Conservation (phyloP, 495 filamentous ascomycete genomes). For the Hyaloscypha finlandica region DNA sequence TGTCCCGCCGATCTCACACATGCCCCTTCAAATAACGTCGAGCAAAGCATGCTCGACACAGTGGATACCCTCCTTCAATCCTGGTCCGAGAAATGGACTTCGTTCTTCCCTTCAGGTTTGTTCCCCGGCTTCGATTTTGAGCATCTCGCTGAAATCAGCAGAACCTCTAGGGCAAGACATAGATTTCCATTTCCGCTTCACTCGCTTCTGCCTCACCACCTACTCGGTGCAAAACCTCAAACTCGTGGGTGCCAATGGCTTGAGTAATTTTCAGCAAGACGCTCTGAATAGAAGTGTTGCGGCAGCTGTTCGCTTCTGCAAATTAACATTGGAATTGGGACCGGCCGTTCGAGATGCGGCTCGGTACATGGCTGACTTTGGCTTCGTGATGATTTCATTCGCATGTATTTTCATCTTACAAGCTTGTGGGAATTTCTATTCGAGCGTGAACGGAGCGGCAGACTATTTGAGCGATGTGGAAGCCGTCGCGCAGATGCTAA, state of each 20-base stretch:
- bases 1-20: background rate
- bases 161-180: background rate
- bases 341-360: background rate
- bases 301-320: background rate
- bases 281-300: background rate
- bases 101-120: background rate
- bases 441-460: background rate
- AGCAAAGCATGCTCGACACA: background rate
- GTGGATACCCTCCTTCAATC: constrained; percentile 8
- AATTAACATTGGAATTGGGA: background rate
- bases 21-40: background rate
- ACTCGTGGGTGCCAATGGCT: background rate
- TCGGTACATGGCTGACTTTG: constrained; percentile 3
- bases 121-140: background rate
- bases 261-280: background rate
- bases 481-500: background rate
- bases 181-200: constrained; percentile 6
- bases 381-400: constrained; percentile 1
- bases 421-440: background rate
- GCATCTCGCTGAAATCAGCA: background rate
- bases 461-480: background rate
- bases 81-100: background rate
- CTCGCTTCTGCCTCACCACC: background rate
- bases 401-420: background rate
- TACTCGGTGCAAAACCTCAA: background rate